Conservation (phyloP, 257 asterid genomes). For the Hygrophila difformis region DNA sequence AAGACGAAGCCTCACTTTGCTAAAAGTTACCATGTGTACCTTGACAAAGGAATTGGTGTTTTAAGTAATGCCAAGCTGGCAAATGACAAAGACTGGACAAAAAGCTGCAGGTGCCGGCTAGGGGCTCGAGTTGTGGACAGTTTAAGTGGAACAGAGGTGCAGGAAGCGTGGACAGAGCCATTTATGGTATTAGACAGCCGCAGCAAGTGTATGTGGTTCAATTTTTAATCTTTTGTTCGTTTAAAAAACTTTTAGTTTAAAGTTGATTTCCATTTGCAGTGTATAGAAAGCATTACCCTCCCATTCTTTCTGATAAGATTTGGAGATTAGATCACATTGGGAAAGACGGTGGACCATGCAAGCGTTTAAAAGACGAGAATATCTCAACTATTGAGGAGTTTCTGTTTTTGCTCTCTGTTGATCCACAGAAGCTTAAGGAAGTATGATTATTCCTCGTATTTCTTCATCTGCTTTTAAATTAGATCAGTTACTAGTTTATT, state of each 20-base stretch:
- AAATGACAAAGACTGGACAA: slow-evolving; percentile 81
- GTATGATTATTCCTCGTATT: too few relatives aligned
- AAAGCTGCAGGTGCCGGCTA: slow-evolving; percentile 66
- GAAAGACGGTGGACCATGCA: slow-evolving; percentile 72
- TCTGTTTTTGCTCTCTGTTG: slow-evolving; percentile 35
- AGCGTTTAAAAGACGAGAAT: slow-evolving; percentile 48
- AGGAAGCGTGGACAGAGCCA: slow-evolving; percentile 66
- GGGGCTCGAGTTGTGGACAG: slow-evolving; percentile 54
- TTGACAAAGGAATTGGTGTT: too few relatives aligned
- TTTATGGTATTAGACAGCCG: slow-evolving; percentile 69
- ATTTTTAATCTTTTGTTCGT: background rate
- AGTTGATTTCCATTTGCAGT: slow-evolving; percentile 22
- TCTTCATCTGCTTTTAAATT: too few relatives aligned
- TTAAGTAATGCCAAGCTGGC: too few relatives aligned
- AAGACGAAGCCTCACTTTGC: too few relatives aligned
- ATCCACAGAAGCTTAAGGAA: slow-evolving; percentile 48
- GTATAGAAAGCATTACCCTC: slow-evolving; percentile 84
- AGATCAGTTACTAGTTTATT: too few relatives aligned
- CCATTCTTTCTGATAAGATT: slow-evolving; percentile 55
- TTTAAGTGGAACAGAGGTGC: slow-evolving; percentile 32
- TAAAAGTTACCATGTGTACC: too few relatives aligned
- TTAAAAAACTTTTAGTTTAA: background rate
- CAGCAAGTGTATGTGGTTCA: slow-evolving; percentile 59
- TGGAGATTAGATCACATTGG: slow-evolving; percentile 77
- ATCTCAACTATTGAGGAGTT: slow-evolving; percentile 54